Base-by-base conservation (phyloP, 148 eudicot species). In the Suaeda aralocaspica region DNA sequence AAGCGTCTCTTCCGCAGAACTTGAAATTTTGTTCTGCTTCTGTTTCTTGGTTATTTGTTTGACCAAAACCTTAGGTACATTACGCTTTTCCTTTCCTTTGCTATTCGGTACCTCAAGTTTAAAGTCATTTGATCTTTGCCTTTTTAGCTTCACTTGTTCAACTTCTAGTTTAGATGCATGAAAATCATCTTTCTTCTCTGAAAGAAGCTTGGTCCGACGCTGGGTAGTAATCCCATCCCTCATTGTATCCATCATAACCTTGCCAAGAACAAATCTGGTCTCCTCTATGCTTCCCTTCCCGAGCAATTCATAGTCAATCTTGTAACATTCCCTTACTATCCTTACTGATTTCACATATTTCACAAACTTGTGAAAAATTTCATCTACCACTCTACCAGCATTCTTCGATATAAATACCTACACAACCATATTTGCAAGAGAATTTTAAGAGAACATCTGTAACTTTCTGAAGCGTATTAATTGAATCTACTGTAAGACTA, bases 191-290 rank as follows among this genome's bases (percentile, higher is more conserved):
- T 73, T 74, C 65, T 72, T 72, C 67, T 50, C 63, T 24, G 76
- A 64, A 25, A 68, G 69, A n/a, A 76, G 74, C 55, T 68, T 69
- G 46, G 34, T 42, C 21, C 14, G 70, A 60, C 2, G 22, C 8
- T 61, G 31, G 45, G 45, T 64, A 51, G 45, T 64, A 51, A 33
- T 46, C 41, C 67, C 80, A 31, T 74, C 62, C 75, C 67, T 77
- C 85, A 90, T 53, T 31, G 93, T 84, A 58, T 83, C 83, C 69
- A 85, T 41, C 41, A 91, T 82, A 29, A 91, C 76, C 66, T 85
- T 86, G 24, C 94, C 94, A 21, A 88, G 70, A 69, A 77, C 91
- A 77, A 85, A 88, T 72, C 92, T 81, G 21, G 83, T 72, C 78
- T 88, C 87, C 24, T 9, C 11, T 34, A 60, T 25, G 44, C 83